Evolutionary conservation across 1,284 basidiomycete species (phyloP).

Genomic region (Phylloboletellus chloephorus): DNA sequence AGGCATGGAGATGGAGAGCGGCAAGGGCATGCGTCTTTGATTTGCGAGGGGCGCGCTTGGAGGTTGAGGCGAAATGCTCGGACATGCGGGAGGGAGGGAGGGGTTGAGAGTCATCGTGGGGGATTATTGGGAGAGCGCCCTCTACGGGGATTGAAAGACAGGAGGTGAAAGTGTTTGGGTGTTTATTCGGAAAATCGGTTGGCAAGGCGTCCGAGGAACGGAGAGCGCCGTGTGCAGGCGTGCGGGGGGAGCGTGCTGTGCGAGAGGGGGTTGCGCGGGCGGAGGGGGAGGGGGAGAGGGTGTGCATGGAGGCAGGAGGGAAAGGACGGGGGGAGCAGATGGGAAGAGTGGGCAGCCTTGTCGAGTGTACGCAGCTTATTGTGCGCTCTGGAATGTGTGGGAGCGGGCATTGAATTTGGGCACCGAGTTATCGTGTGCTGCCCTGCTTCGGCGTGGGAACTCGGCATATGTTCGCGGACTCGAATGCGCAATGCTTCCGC

Average conservation of each 20-base stretch:
- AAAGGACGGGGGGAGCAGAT: constrained; percentile 5
- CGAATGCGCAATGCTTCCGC: constrained; percentile 31
- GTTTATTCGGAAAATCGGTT: constrained; percentile 37
- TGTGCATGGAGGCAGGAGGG: not conserved
- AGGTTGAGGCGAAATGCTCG: constrained; percentile 32
- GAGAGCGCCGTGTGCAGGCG: constrained; percentile 21
- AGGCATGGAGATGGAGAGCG: constrained; percentile 64
- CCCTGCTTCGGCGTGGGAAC: constrained; percentile 32
- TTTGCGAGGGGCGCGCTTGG: constrained; percentile 74
- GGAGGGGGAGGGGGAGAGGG: constrained; percentile 12
- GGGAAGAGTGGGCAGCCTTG: constrained; percentile 19
- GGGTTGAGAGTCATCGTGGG: constrained; percentile 25
- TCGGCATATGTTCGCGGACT: constrained; percentile 31
- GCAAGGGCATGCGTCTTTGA: constrained; percentile 80
- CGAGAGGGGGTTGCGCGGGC: constrained; percentile 28
- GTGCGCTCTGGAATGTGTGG: constrained; percentile 33
- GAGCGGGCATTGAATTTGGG: constrained; percentile 37
- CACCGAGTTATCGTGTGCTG: constrained; percentile 37
- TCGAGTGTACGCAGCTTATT: constrained; percentile 12
- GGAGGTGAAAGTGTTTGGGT: constrained; percentile 42
- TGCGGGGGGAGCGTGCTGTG: constrained; percentile 29
- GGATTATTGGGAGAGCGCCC: constrained; percentile 41
- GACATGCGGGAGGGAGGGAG: constrained; percentile 18
- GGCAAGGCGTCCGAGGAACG: constrained; percentile 27
- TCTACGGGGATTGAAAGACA: constrained; percentile 50